phyloP scores from a whole-genome alignment of 345 rosid species.

The Clausena lansium region DNA sequence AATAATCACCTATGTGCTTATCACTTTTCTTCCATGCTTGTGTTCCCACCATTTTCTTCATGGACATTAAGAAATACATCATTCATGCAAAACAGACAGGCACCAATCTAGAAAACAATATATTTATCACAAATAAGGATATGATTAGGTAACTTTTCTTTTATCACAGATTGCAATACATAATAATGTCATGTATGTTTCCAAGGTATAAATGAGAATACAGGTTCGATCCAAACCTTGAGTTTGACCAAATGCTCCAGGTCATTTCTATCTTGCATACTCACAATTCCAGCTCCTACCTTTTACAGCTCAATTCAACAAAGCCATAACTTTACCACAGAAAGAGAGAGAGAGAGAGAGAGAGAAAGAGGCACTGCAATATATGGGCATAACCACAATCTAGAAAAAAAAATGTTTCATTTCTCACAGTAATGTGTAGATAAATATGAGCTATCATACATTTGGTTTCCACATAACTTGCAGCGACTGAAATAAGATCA shows the following conservation, averaged over 20 bases:
- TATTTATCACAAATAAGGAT: background rate
- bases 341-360: background rate
- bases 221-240: background rate
- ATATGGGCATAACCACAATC: background rate
- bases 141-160: background rate
- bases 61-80: constrained; percentile 5
- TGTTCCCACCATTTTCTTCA: constrained; percentile 34
- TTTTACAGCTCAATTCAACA: background rate
- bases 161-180: background rate
- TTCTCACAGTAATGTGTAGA: background rate
- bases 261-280: background rate
- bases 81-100: constrained; percentile 12
- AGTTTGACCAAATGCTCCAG: background rate
- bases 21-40: constrained; percentile 28
- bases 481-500: background rate
- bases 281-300: background rate
- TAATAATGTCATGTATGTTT: background rate
- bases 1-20: constrained; percentile 13
- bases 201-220: background rate
- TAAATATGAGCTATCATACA: background rate
- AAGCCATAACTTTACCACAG: background rate
- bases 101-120: background rate
- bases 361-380: background rate
- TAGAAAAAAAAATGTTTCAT: background rate
- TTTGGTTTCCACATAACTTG: background rate